Evolutionary conservation across 352 stramenopile species (phyloP).

Genomic region (Globisporangium sylvaticum): DNA sequence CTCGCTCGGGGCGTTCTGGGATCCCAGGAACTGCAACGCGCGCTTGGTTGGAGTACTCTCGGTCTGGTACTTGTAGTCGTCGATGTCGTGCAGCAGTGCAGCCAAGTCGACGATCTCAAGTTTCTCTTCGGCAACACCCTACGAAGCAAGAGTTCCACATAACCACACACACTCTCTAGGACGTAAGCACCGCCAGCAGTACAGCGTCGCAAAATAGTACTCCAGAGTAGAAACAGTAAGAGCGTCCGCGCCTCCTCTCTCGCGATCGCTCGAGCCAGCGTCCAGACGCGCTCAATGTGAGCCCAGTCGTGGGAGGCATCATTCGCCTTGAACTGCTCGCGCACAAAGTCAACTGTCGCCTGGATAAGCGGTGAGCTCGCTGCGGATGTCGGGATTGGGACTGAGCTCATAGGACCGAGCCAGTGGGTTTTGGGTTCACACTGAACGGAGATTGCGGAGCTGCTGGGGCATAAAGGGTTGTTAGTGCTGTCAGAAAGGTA

Average conservation of each 20-base stretch:
- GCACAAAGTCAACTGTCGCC: background rate
- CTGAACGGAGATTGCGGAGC: too few relatives aligned
- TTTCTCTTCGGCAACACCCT: slow-evolving; percentile 49
- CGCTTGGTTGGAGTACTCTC: slow-evolving; percentile 50
- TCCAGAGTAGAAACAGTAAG: background rate
- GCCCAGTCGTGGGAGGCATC: slow-evolving; percentile 85
- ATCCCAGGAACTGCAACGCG: slow-evolving; percentile 48
- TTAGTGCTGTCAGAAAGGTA: too few relatives aligned
- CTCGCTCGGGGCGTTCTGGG: slow-evolving; percentile 38
- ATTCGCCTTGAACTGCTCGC: slow-evolving; percentile 24
- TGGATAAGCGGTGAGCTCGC: background rate
- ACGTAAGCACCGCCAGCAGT: too few relatives aligned
- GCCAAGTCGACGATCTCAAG: slow-evolving; percentile 82
- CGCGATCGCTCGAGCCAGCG: slow-evolving; percentile 62
- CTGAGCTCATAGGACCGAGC: background rate
- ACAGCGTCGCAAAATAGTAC: too few relatives aligned
- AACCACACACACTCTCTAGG: background rate
- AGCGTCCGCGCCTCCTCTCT: slow-evolving; percentile 49
- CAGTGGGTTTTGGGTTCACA: background rate
- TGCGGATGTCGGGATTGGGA: too few relatives aligned
- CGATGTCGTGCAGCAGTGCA: slow-evolving; percentile 85
- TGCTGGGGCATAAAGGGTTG: too few relatives aligned
- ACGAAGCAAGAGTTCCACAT: background rate
- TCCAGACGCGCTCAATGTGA: slow-evolving; percentile 88
- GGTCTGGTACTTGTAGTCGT: slow-evolving; percentile 80